phyloP scores from a whole-genome alignment of 1,139 yeast species.

The Sugiyamaella castrensis region DNA sequence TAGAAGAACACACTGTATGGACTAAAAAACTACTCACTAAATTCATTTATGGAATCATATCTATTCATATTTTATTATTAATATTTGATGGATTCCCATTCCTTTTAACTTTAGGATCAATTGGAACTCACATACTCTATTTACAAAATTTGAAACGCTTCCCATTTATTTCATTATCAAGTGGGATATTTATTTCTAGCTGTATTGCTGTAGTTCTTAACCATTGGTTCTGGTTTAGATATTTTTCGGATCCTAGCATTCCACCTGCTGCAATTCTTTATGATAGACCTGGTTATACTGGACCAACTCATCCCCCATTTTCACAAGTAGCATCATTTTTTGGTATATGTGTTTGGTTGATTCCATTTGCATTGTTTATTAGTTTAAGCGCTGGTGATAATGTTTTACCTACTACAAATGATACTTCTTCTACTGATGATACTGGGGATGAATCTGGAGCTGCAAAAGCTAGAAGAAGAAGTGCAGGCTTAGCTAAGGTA shows the following conservation, averaged over 20 bases:
- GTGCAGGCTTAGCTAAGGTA: conserved; percentile 61
- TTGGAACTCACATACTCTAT: conserved; percentile 69
- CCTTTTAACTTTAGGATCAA: conserved; percentile 58
- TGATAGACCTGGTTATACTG: conserved; percentile 35
- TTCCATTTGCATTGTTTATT: conserved; percentile 90
- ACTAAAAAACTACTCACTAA: conserved; percentile 67
- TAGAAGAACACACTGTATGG: conserved; percentile 88
- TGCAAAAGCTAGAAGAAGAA: conserved; percentile 38
- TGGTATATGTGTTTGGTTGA: conserved; percentile 89
- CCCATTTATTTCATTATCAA: conserved; percentile 73
- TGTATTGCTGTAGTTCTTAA: conserved; percentile 72
- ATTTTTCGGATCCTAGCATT: conserved; percentile 67
- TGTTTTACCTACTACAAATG: conserved; percentile 56
- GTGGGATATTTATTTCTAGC: conserved; percentile 67
- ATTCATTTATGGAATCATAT: conserved; percentile 59
- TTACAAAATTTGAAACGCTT: conserved; percentile 72
- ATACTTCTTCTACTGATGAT: conserved; percentile 7
- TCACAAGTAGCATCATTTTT: conserved; percentile 91
- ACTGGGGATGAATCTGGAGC: conserved; percentile 34
- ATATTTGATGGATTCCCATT: conserved; percentile 79
- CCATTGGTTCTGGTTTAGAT: conserved; percentile 87
- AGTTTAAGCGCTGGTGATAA: conserved; percentile 92
- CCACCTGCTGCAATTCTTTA: conserved; percentile 43
- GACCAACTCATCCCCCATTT: conserved; percentile 73
- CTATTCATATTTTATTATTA: conserved; percentile 52